phyloP scores from a whole-genome alignment of 805 yeast species.

The Maudiozyma serrabonitensis region DNA sequence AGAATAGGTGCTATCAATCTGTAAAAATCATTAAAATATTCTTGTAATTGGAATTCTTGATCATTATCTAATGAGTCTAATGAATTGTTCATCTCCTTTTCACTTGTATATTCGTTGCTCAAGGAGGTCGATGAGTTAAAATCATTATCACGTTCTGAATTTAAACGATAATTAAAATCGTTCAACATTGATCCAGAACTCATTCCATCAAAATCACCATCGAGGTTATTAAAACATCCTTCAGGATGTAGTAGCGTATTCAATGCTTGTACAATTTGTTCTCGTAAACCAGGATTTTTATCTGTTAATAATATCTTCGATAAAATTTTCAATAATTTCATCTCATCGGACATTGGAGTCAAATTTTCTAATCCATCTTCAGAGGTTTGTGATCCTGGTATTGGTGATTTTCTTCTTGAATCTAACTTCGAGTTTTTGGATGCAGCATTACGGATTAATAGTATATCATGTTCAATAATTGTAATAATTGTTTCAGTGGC shows the following conservation, averaged over 20 bases:
- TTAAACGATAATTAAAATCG: constrained; percentile 4
- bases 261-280: constrained; percentile 78
- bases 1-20: constrained; percentile 47
- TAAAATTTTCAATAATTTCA: constrained; percentile 46
- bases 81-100: constrained; percentile 10
- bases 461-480: constrained; percentile 75
- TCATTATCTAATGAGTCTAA: constrained; percentile 6
- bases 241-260: constrained; percentile 60
- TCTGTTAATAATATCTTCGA: constrained; percentile 55
- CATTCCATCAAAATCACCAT: constrained; percentile 5
- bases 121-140: not conserved
- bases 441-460: constrained; percentile 39
- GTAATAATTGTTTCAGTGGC: constrained; percentile 76
- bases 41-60: constrained; percentile 16
- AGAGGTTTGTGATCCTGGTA: constrained; percentile 1
- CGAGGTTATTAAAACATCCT: constrained; percentile 20
- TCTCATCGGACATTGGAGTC: constrained; percentile 34
- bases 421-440: constrained; percentile 9
- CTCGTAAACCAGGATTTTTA: constrained; percentile 58
- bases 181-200: constrained; percentile 1
- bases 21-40: constrained; percentile 48
- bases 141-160: not conserved
- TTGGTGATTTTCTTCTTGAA: no score
- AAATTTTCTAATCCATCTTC: not conserved
- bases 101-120: not conserved